phyloP scores from a whole-genome alignment of 768 basidiomycete genomes.

The Tylopilus cervinicoccineus region DNA sequence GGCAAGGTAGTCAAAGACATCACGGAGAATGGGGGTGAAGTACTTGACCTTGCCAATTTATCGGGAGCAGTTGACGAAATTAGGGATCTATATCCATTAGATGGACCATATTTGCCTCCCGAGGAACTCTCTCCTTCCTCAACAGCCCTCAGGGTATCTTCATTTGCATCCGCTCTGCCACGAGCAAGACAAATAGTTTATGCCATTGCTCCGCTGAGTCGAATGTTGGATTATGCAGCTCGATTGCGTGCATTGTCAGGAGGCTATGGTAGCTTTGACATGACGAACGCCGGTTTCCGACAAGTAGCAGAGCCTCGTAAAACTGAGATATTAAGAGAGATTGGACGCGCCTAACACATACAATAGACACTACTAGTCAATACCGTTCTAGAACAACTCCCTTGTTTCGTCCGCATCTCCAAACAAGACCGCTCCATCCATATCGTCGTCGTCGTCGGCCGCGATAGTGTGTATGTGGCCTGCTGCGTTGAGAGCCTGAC shows the following conservation, averaged over 20 bases:
- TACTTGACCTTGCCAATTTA: conserved; percentile 55
- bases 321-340: conserved; percentile 71
- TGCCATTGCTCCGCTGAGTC: conserved; percentile 74
- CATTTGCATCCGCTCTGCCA: conserved; percentile 31
- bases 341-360: conserved; percentile 58
- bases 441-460: conserved; percentile 72
- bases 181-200: conserved; percentile 60
- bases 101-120: conserved; percentile 74
- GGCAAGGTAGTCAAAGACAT: conserved; percentile 81
- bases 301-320: conserved; percentile 58
- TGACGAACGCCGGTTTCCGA: conserved; percentile 73
- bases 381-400: conserved; percentile 43
- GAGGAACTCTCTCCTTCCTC: conserved; percentile 72
- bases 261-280: conserved; percentile 79
- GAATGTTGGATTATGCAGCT: conserved; percentile 76
- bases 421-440: conserved; percentile 69
- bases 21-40: conserved; percentile 79
- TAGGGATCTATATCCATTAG: conserved; percentile 44
- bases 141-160: conserved; percentile 26
- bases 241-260: conserved; percentile 77
- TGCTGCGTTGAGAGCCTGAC: conserved; percentile 60
- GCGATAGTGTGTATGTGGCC: conserved; percentile 55
- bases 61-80: conserved; percentile 37
- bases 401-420: conserved; percentile 79
- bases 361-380: conserved; percentile 8